Evolutionary conservation across 208 protist genomes (phyloP).

Genomic region (Trypanosoma brucei): DNA sequence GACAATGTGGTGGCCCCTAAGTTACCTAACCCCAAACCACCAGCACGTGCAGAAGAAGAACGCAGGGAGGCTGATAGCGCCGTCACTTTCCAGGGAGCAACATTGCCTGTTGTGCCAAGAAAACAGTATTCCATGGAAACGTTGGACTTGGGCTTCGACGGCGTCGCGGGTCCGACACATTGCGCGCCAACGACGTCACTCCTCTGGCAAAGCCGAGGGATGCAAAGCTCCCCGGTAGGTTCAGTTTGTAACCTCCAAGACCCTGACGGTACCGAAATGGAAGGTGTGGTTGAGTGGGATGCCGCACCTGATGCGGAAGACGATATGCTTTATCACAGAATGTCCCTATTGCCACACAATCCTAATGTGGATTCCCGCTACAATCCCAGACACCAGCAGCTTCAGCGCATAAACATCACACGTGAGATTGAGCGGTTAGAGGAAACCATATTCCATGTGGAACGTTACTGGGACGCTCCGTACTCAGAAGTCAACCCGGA

Average conservation of each 20-base stretch:
- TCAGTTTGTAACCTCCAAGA: not conserved
- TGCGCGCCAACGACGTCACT: too few species aligned
- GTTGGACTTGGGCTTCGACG: too few species aligned
- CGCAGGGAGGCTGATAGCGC: too few species aligned
- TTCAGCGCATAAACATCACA: constrained; percentile 47
- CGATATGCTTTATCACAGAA: constrained; percentile 18
- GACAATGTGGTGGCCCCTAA: not conserved
- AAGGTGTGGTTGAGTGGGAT: not conserved
- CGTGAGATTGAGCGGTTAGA: constrained; percentile 48
- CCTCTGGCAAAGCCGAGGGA: too few species aligned
- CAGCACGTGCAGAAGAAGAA: too few species aligned
- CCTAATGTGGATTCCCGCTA: constrained; percentile 38
- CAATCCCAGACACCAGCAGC: constrained; percentile 70
- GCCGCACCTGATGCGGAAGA: constrained; percentile 11
- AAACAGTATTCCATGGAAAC: too few species aligned
- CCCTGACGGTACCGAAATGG: not conserved
- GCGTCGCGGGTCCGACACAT: too few species aligned
- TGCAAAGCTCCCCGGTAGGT: not conserved
- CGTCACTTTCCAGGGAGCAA: too few species aligned
- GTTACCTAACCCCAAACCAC: too few species aligned
- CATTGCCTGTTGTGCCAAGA: too few species aligned
- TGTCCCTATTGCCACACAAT: constrained; percentile 48
- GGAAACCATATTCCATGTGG: constrained; percentile 51
- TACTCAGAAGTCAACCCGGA: constrained; percentile 52
- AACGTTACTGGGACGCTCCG: constrained; percentile 72